Evolutionary conservation across 1,284 basidiomycete species (phyloP).

Genomic region (Ganoderma meredithae): DNA sequence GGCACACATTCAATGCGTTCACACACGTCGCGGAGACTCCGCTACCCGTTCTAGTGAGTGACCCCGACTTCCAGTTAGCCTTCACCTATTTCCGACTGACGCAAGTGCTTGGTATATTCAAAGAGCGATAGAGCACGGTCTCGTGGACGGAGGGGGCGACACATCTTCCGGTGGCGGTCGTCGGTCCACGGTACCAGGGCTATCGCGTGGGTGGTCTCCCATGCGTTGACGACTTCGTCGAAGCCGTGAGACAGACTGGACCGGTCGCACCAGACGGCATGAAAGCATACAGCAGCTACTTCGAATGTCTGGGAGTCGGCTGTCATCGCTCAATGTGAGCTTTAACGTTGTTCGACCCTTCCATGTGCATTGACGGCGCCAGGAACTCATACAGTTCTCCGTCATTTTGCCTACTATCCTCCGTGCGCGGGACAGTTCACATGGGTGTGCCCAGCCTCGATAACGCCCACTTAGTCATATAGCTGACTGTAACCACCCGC

Average conservation of each 20-base stretch:
- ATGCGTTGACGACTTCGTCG: not conserved
- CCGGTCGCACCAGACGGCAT: not conserved
- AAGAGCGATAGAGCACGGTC: not conserved
- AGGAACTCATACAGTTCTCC: not conserved
- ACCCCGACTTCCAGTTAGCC: not conserved
- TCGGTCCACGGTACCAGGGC: not conserved
- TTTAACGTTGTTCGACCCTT: not conserved
- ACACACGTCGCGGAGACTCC: not conserved
- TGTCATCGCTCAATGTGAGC: not conserved
- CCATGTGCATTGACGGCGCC: not conserved
- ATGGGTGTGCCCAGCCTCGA: not conserved
- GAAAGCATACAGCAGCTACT: not conserved
- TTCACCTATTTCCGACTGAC: constrained; percentile 1
- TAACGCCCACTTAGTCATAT: constrained; percentile 3
- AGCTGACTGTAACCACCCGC: not conserved
- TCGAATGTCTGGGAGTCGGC: not conserved
- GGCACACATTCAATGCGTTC: not conserved
- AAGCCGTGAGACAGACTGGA: not conserved
- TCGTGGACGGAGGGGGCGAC: not conserved
- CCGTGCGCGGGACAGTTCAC: not conserved
- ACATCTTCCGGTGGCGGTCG: not conserved
- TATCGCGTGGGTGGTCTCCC: not conserved
- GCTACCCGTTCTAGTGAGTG: not conserved
- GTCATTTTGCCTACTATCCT: constrained; percentile 2
- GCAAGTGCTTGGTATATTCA: not conserved